Base-by-base conservation (phyloP, 2,329 filamentous ascomycete genomes). In the Diaporthe longicolla region DNA sequence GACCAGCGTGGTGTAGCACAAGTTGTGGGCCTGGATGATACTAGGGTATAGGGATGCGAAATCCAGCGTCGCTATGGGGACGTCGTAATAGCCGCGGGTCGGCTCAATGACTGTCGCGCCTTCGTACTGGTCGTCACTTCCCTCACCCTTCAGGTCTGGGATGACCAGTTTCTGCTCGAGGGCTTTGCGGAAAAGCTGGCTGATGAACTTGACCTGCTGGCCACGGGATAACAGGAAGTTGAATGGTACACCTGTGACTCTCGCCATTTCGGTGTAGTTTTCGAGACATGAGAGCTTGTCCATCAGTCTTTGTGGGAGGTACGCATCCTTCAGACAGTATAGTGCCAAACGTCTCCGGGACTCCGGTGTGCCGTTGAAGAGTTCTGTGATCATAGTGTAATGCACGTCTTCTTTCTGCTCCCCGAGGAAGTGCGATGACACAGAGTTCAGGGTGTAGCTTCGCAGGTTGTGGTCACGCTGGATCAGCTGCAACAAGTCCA, bases 371-470 rank as follows among this genome's bases (percentile, higher is more conserved):
- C 97, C 97, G 81, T 99, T 98, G 88, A 95, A 98, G 4, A 99
- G 86, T 80, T 98, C 97, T 0, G 97, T 99, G 79, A 99, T 99
- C 95, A 99, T 99, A 3, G 95, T 98, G 84, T 99, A 93, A 81
- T 99, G 97, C 3, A 99, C 97, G 83, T 99, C 97, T 84, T 99
- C 97, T 81, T 99, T 99, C 82, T 99, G 97, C 82, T 99, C 97
- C 61, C 95, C 95, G 32, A 99, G 83, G 80, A 99, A 99, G 77
- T 99, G 94, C 6, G 97, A 94, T 77, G 92, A 97, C 8, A 99
- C 97, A 1, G 97, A 98, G 83, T 99, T 99, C 37, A 99, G 88
- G 0, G 97, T 99, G 82, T 99, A 99, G 84, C 96, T 98, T 86
- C 97, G 90, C 45, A 99, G 87, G 24, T 99, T 97, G 79, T 99